phyloP scores from a whole-genome alignment of 148 eudicot species.

The Chenopodium suecicum region DNA sequence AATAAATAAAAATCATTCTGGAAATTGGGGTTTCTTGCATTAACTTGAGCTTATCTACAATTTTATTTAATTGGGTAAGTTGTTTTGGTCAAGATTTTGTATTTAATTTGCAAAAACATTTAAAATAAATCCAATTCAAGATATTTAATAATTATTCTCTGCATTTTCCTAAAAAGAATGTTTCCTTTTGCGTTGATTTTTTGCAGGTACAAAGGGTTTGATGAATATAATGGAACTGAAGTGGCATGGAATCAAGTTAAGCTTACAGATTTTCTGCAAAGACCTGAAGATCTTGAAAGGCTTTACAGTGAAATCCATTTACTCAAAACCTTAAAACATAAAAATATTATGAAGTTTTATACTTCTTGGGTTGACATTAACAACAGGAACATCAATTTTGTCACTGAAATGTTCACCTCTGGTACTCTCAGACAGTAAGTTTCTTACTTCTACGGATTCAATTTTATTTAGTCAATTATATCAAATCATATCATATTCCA shows the following conservation, averaged over 20 bases:
- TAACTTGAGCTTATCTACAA: not conserved
- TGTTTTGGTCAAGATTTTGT: not conserved
- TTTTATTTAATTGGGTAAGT: not conserved
- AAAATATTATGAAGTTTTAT: constrained; percentile 40
- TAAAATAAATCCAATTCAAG: not conserved
- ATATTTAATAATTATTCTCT: not conserved
- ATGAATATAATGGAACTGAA: constrained; percentile 41
- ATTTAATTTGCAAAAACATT: not conserved
- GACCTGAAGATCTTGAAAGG: constrained; percentile 42
- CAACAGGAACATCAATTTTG: constrained; percentile 38
- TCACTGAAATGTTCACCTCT: constrained; percentile 46
- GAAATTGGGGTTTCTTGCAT: not conserved
- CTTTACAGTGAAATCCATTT: constrained; percentile 41
- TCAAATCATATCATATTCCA: not conserved
- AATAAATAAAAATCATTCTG: not conserved
- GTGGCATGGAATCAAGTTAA: constrained; percentile 45
- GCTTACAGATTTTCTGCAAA: constrained; percentile 38
- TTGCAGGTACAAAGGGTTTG: constrained; percentile 39
- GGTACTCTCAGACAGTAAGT: constrained; percentile 46
- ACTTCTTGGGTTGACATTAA: constrained; percentile 45
- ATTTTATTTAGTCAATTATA: not conserved
- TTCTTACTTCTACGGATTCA: not conserved
- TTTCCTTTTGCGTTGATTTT: not conserved
- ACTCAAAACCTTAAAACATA: constrained; percentile 38
- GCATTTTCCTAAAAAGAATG: not conserved